Evolutionary conservation across 2,329 filamentous ascomycete species (phyloP).

Genomic region (Pestalotiopsis sp.): DNA sequence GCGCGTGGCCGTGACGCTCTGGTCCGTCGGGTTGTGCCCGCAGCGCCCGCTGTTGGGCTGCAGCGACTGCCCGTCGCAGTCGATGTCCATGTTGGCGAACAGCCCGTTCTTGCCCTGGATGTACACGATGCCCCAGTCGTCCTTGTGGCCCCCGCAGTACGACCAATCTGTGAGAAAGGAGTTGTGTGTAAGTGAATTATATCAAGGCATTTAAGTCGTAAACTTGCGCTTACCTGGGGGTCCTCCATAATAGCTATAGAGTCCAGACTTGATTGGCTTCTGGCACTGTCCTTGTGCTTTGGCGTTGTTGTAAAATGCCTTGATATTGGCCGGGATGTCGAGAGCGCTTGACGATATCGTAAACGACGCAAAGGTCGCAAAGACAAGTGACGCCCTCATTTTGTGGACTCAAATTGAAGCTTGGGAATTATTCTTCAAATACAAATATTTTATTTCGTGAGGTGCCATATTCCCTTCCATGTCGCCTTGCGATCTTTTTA

Average conservation of each 20-base stretch:
- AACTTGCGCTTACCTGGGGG: neutral
- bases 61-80: constrained; percentile 41
- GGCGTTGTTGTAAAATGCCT: constrained; percentile 33
- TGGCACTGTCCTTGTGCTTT: constrained; percentile 30
- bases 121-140: constrained; percentile 41
- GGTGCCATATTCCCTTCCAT: no score
- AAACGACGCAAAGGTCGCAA: neutral
- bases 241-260: constrained; percentile 27
- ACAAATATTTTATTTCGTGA: no score
- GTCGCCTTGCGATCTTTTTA: neutral
- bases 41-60: constrained; percentile 35
- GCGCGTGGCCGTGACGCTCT: constrained; percentile 44
- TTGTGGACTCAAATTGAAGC: no score
- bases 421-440: no score
- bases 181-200: neutral
- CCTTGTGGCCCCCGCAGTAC: constrained; percentile 47
- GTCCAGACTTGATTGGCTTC: constrained; percentile 32
- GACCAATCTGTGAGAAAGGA: constrained; percentile 23
- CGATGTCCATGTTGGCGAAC: constrained; percentile 59
- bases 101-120: constrained; percentile 41
- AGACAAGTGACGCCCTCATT: neutral
- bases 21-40: constrained; percentile 5
- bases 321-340: constrained; percentile 28
- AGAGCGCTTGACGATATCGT: neutral
- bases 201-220: neutral